phyloP scores from a whole-genome alignment of 2,329 filamentous ascomycete species.

The Colletotrichum sp. region DNA sequence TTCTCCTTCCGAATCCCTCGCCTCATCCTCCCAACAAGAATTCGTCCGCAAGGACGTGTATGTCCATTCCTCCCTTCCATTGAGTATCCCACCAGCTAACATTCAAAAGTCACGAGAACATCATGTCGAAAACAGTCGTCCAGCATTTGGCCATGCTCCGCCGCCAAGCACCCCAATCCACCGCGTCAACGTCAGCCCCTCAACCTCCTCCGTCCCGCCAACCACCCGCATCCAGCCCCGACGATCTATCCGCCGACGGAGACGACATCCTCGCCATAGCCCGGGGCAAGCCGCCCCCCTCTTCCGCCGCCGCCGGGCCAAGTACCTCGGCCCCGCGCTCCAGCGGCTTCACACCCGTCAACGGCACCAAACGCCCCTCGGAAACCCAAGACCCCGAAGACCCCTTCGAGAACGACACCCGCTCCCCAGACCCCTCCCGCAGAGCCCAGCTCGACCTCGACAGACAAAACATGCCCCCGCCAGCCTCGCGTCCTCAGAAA shows the following conservation, averaged over 20 bases:
- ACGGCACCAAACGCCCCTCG: constrained; percentile 8
- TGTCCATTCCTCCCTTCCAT: neutral
- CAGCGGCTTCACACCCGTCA: neutral
- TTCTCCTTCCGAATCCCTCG: constrained; percentile 2
- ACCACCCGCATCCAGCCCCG: neutral
- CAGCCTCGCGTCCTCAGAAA: neutral
- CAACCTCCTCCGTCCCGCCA: neutral
- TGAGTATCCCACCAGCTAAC: neutral
- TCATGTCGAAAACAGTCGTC: neutral
- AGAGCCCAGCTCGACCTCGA: constrained; percentile 25
- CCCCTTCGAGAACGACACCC: constrained; percentile 25
- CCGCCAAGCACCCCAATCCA: neutral
- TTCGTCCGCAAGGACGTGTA: constrained; percentile 11
- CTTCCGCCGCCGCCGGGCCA: neutral
- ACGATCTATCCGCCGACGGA: neutral
- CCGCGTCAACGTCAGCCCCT: neutral
- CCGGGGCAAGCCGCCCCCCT: neutral
- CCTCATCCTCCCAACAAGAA: neutral
- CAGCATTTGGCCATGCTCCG: constrained; percentile 1
- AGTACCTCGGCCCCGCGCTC: neutral
- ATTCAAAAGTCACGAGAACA: neutral
- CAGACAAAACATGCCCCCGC: constrained; percentile 24
- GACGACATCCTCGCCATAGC: neutral
- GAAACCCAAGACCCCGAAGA: constrained; percentile 16
- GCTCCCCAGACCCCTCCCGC: constrained; percentile 23